A percentile compares a stretch with the other conserved stretches of the same genome.
Evolutionary conservation across 2,329 filamentous ascomycete species (phyloP).

Genomic region (Trichoderma endophyticum): DNA sequence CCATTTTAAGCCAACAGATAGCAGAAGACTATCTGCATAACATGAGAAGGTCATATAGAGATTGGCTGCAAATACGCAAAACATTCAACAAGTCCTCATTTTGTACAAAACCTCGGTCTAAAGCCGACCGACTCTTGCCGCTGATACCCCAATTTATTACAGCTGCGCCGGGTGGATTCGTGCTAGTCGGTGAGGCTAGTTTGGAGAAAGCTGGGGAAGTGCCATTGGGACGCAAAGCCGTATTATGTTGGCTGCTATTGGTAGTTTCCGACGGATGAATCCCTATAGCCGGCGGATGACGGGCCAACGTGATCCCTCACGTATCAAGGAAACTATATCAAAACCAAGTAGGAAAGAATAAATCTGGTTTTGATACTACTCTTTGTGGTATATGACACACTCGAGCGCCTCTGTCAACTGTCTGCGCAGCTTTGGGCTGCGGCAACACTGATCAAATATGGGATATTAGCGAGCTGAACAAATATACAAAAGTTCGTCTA

Average conservation of each 20-base stretch:
- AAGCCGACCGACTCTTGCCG: neutral
- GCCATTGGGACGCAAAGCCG: neutral
- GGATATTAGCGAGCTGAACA: neutral
- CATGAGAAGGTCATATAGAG: neutral
- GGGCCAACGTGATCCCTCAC: neutral
- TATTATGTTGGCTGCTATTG: neutral
- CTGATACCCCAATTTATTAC: neutral
- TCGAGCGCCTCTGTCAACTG: neutral
- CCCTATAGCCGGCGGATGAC: neutral
- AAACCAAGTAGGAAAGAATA: too few species aligned
- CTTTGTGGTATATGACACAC: neutral
- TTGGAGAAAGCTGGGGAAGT: neutral
- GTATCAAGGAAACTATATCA: neutral
- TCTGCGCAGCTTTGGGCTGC: neutral
- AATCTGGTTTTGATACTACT: neutral
- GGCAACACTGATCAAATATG: neutral
- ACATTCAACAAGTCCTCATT: neutral
- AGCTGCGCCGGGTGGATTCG: neutral
- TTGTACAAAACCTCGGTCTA: neutral
- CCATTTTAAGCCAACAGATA: neutral
- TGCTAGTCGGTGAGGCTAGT: neutral
- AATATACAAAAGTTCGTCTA: neutral
- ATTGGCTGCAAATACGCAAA: neutral
- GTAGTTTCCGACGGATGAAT: neutral
- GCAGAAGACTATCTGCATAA: neutral